Evolutionary conservation across 208 protist species (phyloP).

Genomic region (Polymyxa betae): DNA sequence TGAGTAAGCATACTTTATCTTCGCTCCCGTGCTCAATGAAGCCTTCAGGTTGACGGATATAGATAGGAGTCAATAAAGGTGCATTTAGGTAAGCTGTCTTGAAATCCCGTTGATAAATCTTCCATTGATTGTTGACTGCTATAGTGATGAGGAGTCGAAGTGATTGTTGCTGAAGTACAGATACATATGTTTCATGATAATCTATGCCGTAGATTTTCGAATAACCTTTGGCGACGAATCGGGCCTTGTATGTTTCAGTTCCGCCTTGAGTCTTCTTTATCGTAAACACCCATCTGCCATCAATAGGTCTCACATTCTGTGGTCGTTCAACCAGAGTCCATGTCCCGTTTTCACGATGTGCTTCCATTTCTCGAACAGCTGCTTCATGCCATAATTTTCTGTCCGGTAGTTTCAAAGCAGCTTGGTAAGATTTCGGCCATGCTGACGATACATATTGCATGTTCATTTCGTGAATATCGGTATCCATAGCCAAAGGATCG

Average conservation of each 20-base stretch:
- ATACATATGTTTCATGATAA: slow-evolving; percentile 11
- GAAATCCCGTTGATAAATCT: background rate
- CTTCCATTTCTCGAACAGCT: background rate
- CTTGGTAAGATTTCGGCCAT: background rate
- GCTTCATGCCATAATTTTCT: background rate
- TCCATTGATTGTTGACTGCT: background rate
- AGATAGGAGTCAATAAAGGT: background rate
- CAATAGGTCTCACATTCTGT: background rate
- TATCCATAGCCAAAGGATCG: background rate
- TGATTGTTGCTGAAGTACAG: background rate
- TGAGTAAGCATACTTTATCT: background rate
- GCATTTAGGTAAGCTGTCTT: background rate
- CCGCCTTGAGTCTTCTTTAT: background rate
- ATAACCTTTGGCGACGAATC: slow-evolving; percentile 22
- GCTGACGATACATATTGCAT: background rate
- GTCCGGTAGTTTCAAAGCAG: background rate
- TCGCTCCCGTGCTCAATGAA: background rate
- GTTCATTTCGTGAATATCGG: background rate
- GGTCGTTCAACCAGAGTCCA: background rate
- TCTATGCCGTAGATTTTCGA: slow-evolving; percentile 7
- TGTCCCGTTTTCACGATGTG: background rate
- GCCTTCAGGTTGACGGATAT: background rate
- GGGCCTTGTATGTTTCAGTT: background rate
- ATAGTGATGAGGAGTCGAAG: background rate
- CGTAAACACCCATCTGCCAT: background rate